Conservation (phyloP, 768 basidiomycete species). For the Psilocybe cubensis region DNA sequence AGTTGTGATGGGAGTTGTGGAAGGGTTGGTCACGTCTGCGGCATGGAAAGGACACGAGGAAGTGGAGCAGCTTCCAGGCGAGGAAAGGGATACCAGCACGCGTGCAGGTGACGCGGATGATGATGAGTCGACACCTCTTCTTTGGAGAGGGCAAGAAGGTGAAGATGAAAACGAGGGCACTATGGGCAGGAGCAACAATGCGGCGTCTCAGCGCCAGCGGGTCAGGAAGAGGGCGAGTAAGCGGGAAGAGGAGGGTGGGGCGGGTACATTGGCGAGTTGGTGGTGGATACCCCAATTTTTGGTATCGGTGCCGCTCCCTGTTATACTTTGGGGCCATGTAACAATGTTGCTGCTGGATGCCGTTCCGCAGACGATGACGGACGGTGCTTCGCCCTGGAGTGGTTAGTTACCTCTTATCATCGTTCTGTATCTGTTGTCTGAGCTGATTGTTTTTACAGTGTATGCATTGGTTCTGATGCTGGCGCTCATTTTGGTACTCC, state of each 20-base stretch:
- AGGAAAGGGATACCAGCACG: slow-evolving; percentile 8
- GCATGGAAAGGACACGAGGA: slow-evolving; percentile 10
- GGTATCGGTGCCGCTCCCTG: slow-evolving; percentile 29
- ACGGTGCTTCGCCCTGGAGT: slow-evolving; percentile 28
- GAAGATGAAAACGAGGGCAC: not conserved
- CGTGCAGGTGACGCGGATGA: slow-evolving; percentile 14
- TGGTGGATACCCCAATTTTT: slow-evolving; percentile 36
- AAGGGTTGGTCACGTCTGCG: slow-evolving; percentile 26
- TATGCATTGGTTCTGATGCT: slow-evolving; percentile 21
- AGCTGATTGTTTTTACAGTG: slow-evolving; percentile 16
- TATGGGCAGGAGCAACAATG: not conserved
- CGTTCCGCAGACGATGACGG: slow-evolving; percentile 30
- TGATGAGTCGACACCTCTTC: slow-evolving; percentile 27
- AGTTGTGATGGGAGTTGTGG: slow-evolving; percentile 39
- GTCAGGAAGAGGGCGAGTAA: slow-evolving; percentile 9
- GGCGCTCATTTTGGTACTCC: slow-evolving; percentile 23
- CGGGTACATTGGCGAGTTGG: slow-evolving; percentile 16
- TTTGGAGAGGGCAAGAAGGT: no score
- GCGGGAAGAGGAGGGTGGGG: slow-evolving; percentile 20
- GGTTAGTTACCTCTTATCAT: slow-evolving; percentile 25
- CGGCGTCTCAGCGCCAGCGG: slow-evolving; percentile 13
- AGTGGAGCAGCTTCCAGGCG: slow-evolving; percentile 20
- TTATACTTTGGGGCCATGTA: slow-evolving; percentile 31
- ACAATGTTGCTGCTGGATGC: slow-evolving; percentile 28
- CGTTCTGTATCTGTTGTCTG: not conserved